A percentile compares a stretch with the other conserved stretches of the same genome.
phyloP scores from a whole-genome alignment of 2,329 filamentous ascomycete genomes.

The Hymenoscyphus repandus region DNA sequence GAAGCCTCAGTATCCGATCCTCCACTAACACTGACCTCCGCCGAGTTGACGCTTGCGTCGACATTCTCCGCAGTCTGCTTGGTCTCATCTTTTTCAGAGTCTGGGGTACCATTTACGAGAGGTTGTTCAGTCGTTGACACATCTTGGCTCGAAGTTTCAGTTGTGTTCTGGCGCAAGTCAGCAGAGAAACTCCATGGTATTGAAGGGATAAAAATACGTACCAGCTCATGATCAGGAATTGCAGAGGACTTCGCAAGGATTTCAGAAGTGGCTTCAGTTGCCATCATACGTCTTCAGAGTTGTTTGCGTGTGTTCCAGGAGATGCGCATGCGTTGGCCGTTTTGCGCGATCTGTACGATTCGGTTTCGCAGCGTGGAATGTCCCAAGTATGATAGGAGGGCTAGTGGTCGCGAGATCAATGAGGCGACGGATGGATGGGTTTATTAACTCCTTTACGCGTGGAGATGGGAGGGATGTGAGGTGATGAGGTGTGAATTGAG shows the following conservation, averaged over 20 bases:
- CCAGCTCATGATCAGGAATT: constrained; percentile 30
- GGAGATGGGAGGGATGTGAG: constrained; percentile 5
- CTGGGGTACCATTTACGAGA: constrained; percentile 42
- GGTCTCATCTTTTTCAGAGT: constrained; percentile 42
- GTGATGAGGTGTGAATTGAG: not conserved
- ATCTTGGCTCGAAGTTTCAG: constrained; percentile 48
- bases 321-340: constrained; percentile 31
- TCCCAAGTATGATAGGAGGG: not conserved
- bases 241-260: constrained; percentile 35
- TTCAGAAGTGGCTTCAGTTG: constrained; percentile 53
- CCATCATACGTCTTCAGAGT: constrained; percentile 54
- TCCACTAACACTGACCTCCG: constrained; percentile 65
- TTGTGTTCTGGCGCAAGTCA: constrained; percentile 29
- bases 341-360: constrained; percentile 21
- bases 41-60: constrained; percentile 55
- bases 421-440: constrained; percentile 11
- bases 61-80: constrained; percentile 50
- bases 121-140: constrained; percentile 33
- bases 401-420: constrained; percentile 8
- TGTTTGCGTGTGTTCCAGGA: constrained; percentile 27
- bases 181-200: not conserved
- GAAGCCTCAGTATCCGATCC: constrained; percentile 74
- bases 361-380: constrained; percentile 6
- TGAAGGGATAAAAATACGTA: constrained; percentile 10
- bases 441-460: constrained; percentile 12